Evolutionary conservation across 257 asterid species (phyloP).

Genomic region (Jacaranda mimosifolia): DNA sequence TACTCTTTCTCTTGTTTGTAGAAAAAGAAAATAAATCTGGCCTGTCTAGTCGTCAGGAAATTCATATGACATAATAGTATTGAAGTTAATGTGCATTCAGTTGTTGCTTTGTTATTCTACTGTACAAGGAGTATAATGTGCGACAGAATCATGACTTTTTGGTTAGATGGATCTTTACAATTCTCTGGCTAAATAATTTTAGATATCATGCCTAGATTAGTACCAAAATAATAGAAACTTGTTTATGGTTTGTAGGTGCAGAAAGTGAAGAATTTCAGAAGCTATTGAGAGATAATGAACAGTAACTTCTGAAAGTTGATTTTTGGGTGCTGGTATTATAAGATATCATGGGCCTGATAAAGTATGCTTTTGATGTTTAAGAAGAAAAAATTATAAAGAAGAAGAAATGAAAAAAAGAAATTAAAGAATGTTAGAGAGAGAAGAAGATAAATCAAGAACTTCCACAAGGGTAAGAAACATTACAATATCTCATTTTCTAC

Average conservation of each 20-base stretch:
- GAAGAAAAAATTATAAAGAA: not conserved
- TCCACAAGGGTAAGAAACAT: not conserved
- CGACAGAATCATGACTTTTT: not conserved
- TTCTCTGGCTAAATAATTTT: slow-evolving; percentile 17
- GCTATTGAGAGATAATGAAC: not conserved
- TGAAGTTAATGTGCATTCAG: not conserved
- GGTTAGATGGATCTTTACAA: not conserved
- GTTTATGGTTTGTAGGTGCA: not conserved
- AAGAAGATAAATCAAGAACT: not conserved
- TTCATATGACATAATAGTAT: too few species aligned
- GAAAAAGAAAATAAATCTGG: too few species aligned
- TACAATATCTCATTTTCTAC: not conserved
- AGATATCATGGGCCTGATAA: not conserved
- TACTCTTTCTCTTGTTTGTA: too few species aligned
- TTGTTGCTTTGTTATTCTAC: not conserved
- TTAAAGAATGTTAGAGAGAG: not conserved
- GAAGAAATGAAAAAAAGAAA: not conserved
- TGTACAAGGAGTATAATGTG: not conserved
- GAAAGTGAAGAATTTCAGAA: not conserved
- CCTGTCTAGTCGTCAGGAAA: too few species aligned
- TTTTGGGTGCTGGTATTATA: not conserved
- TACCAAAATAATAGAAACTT: not conserved
- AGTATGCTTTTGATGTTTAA: not conserved
- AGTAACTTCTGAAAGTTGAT: not conserved
- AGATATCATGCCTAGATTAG: not conserved